Evolutionary conservation across 768 basidiomycete species (phyloP).

Genomic region (Hygrocybe coccinea): DNA sequence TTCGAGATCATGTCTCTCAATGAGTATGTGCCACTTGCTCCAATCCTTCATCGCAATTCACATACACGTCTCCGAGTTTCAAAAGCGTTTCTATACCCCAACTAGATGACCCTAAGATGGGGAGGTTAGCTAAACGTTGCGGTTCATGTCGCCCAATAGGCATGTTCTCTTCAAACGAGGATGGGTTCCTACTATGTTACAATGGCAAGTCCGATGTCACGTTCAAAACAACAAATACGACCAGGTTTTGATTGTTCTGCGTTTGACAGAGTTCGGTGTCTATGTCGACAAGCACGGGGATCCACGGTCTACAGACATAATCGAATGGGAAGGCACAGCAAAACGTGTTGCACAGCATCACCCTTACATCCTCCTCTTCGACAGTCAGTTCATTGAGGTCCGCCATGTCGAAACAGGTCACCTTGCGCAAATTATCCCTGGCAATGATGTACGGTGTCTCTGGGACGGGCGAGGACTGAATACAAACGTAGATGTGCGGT

Average conservation of each 20-base stretch:
- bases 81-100: conserved; percentile 87
- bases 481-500: conserved; percentile 84
- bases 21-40: conserved; percentile 53
- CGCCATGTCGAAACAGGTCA: conserved; percentile 80
- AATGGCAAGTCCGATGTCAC: conserved; percentile 61
- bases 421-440: conserved; percentile 79
- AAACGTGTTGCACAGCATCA: conserved; percentile 88
- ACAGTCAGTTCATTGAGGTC: conserved; percentile 88
- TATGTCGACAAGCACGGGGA: conserved; percentile 93
- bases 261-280: conserved; percentile 76
- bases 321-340: conserved; percentile 94
- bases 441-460: conserved; percentile 78
- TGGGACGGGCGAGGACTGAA: conserved; percentile 77
- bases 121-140: conserved; percentile 76
- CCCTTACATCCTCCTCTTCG: conserved; percentile 87
- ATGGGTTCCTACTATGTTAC: conserved; percentile 91
- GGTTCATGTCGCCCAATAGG: conserved; percentile 84
- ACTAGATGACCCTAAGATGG: conserved; percentile 60
- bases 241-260: conserved; percentile 1
- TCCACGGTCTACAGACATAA: conserved; percentile 65
- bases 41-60: not conserved
- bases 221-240: not conserved
- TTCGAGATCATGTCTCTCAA: conserved; percentile 97
- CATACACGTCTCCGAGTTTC: conserved; percentile 44
- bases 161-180: conserved; percentile 89